phyloP scores from a whole-genome alignment of 1,284 basidiomycete species.

The Fomitopsis pinicola region DNA sequence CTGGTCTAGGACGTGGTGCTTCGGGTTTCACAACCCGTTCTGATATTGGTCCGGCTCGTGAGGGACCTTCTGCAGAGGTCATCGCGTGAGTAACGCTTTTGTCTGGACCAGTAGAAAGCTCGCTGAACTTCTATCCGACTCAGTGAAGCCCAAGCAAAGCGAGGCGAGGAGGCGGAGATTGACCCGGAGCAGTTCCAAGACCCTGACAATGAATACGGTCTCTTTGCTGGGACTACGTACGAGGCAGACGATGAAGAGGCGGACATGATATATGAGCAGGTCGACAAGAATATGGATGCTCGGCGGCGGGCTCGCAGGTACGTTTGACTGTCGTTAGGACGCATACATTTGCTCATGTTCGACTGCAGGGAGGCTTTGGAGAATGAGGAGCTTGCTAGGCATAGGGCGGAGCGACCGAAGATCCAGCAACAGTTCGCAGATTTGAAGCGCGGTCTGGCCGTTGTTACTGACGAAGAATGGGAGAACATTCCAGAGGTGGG shows the following conservation, averaged over 20 bases:
- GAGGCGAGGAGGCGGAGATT: slow-evolving; percentile 83
- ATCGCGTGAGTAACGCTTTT: slow-evolving; percentile 59
- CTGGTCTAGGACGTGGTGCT: slow-evolving; percentile 94
- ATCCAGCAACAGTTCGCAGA: slow-evolving; percentile 94
- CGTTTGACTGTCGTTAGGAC: slow-evolving; percentile 36
- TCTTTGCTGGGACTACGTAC: slow-evolving; percentile 95
- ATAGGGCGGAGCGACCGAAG: slow-evolving; percentile 80
- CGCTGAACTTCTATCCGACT: background rate
- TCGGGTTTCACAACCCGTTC: slow-evolving; percentile 98
- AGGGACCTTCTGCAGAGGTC: slow-evolving; percentile 86
- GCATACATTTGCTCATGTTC: slow-evolving; percentile 19
- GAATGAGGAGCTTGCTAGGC: slow-evolving; percentile 65
- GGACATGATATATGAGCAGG: slow-evolving; percentile 89
- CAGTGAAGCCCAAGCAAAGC: slow-evolving; percentile 76
- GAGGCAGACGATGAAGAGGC: slow-evolving; percentile 98
- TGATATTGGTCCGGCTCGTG: slow-evolving; percentile 97
- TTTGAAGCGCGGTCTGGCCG: slow-evolving; percentile 84
- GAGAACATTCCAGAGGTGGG: slow-evolving; percentile 94
- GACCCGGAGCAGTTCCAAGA: slow-evolving; percentile 93
- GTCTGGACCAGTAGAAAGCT: background rate
- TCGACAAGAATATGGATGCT: slow-evolving; percentile 89
- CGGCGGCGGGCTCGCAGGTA: slow-evolving; percentile 77
- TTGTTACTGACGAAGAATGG: slow-evolving; percentile 92
- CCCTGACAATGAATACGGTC: slow-evolving; percentile 94
- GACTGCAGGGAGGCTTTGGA: slow-evolving; percentile 68